Conservation (phyloP, 306 rosid species). For the Fagus crenata region DNA sequence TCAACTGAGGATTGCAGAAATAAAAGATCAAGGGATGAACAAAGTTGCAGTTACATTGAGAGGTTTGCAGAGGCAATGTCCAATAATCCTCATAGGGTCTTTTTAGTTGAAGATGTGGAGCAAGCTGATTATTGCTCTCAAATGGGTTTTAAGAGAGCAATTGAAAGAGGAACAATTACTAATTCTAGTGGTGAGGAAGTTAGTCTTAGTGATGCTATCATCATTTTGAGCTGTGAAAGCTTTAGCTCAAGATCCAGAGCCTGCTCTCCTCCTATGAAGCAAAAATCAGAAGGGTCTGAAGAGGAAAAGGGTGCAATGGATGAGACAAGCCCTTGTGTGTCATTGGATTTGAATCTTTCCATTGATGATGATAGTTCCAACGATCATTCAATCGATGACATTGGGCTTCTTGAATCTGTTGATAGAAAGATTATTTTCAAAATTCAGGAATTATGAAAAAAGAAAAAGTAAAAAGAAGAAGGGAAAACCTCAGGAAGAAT, state of each 20-base stretch:
- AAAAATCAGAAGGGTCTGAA: constrained; percentile 34
- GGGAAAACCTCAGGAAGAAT: constrained; percentile 2
- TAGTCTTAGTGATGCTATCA: constrained; percentile 64
- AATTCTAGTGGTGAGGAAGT: constrained; percentile 67
- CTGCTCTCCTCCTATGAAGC: constrained; percentile 65
- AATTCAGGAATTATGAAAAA: constrained; percentile 53
- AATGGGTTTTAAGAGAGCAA: constrained; percentile 82
- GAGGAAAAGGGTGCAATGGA: constrained; percentile 24
- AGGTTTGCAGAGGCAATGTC: constrained; percentile 61
- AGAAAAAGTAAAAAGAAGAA: background rate
- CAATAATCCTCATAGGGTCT: constrained; percentile 76
- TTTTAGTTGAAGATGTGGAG: constrained; percentile 78
- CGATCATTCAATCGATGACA: constrained; percentile 56
- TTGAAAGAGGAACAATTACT: constrained; percentile 61
- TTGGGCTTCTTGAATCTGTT: constrained; percentile 79
- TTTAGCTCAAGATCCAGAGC: constrained; percentile 82
- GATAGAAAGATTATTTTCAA: constrained; percentile 79
- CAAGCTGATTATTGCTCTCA: constrained; percentile 81
- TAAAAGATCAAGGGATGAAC: constrained; percentile 77
- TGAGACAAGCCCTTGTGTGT: constrained; percentile 55
- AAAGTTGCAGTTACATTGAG: constrained; percentile 68
- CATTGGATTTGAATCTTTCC: constrained; percentile 88
- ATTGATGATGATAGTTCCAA: constrained; percentile 52
- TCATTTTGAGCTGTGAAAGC: constrained; percentile 76
- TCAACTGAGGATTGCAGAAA: constrained; percentile 63